phyloP scores from a whole-genome alignment of 2,329 filamentous ascomycete genomes.

The Botrytis cinerea region DNA sequence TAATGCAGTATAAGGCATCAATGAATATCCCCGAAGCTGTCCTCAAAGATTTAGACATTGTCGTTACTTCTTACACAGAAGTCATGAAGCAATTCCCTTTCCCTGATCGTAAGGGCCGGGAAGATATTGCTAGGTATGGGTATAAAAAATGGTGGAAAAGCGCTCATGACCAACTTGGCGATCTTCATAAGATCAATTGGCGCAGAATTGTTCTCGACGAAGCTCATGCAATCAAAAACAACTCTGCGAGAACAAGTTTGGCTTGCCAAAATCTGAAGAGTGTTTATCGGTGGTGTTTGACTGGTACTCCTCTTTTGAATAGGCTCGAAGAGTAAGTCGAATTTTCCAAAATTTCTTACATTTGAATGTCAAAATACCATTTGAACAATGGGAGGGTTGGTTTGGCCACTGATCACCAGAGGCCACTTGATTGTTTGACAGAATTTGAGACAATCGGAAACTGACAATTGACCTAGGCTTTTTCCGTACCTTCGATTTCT shows the following conservation, averaged over 20 bases:
- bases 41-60: constrained; percentile 36
- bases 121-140: constrained; percentile 63
- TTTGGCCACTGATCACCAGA: background rate
- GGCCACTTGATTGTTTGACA: background rate
- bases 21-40: constrained; percentile 21
- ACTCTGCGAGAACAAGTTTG: constrained; percentile 44
- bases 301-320: constrained; percentile 40
- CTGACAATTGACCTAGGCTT: constrained; percentile 31
- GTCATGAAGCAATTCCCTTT: constrained; percentile 68
- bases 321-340: constrained; percentile 38
- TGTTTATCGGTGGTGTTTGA: constrained; percentile 41
- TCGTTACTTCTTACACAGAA: constrained; percentile 37
- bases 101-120: constrained; percentile 90
- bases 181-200: constrained; percentile 47
- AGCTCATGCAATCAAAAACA: constrained; percentile 57
- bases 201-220: constrained; percentile 59
- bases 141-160: constrained; percentile 42
- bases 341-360: background rate
- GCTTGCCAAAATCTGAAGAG: constrained; percentile 46
- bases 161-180: constrained; percentile 42
- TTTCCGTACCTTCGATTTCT: constrained; percentile 42
- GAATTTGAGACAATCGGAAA: constrained; percentile 9
- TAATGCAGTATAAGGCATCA: constrained; percentile 34
- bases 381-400: background rate
- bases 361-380: background rate